Evolutionary conservation across 2,329 filamentous ascomycete genomes (phyloP), one percentile per base, ranked within the genome.

Genomic region (Colletotrichum melonis): DNA sequence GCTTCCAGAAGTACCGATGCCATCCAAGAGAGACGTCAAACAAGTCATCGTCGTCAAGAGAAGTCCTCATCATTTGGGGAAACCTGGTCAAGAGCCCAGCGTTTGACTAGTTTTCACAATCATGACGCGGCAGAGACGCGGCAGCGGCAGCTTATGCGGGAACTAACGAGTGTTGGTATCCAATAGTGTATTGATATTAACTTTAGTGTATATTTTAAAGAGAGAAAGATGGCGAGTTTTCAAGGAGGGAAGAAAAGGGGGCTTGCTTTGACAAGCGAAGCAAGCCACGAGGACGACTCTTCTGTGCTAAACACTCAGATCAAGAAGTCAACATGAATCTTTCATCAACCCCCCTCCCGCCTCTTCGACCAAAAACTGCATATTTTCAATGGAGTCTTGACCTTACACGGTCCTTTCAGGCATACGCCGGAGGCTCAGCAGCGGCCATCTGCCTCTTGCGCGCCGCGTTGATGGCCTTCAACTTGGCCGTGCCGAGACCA

Each of bases 401-500:
- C 42, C 42, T n/a, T 28, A 11, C 35, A 49, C 3, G 4, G 19
- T 6, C 30, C 30, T 6, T 54, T 55, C 30, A 52, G 26, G 58
- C 65, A 12, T n/a, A 46, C 24, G 52, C 24, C 28, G 59, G 35
- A 14, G 52, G 52, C 35, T 63, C 64, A 16, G 30, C 54, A n/a
- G 30, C 54, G 14, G 54, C 70, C 14, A 65, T 46, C 70, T 79
- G 77, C 58, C 83, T 84, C 77, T 82, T 85, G 59, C 85, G 81
- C 4, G 89, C 90, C 64, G 86, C 86, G 64, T 90, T 89, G 68
- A 92, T 86, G 67, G 93, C 92, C 86, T 91, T 93, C 77, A 92
- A 88, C 88, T 94, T 97, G 62, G 95, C 95, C 4, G 95, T 98
- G 6, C 95, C 95, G 72, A 97, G 82, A 2, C 95, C 96, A 19